Evolutionary conservation across 2,329 filamentous ascomycete species (phyloP), one percentile per base, ranked within the genome.

Genomic region (Trichoderma breve): DNA sequence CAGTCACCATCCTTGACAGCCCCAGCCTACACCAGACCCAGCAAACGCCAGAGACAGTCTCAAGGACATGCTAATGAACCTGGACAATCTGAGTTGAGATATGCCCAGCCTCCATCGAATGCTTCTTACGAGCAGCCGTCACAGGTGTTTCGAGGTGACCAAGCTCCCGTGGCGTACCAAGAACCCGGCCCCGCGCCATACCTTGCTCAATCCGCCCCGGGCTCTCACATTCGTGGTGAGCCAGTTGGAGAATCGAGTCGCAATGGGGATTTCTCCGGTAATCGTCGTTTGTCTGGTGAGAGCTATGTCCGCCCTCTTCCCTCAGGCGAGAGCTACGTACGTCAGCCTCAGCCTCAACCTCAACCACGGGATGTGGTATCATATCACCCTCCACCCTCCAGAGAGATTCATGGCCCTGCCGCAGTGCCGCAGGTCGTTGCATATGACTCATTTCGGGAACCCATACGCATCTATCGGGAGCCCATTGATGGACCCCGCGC

Each of bases 1-100:
- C 86, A 88, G 1, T 91, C 89, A 7, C 89, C 89, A 7, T 89
- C 89, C 9, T 79, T 90, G 65, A 82, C 82, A 73, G 85, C 85
- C 21, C 85, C 85, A 24, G 83, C 86, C n/a, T 84, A 86, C 73
- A 79, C 84, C 36, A 85, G 88, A 63, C 86, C 89, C 11, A 83
- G 82, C 75, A 91, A 91, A 78, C 86, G 89, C 65, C 85, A 86
- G 76, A 85, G 86, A 73, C 84, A 87, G 60, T 79, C 80, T 32
- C 80, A 83, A 58, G 83, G 82, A 63, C 84, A 84, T 71, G 80
- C 73, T 64, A 76, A 78, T 36, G 79, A 77, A 24, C 58, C 75
- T 62, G 74, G 71, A 21, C 76, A 76, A 55, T 74, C 74, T 65
- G 86, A 87, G 70, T 79, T 82, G n/a, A 81, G 82, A 74, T 82